Evolutionary conservation across 2,329 filamentous ascomycete genomes (phyloP), one percentile per base, ranked within the genome.

Genomic region (Penicillium sp.): DNA sequence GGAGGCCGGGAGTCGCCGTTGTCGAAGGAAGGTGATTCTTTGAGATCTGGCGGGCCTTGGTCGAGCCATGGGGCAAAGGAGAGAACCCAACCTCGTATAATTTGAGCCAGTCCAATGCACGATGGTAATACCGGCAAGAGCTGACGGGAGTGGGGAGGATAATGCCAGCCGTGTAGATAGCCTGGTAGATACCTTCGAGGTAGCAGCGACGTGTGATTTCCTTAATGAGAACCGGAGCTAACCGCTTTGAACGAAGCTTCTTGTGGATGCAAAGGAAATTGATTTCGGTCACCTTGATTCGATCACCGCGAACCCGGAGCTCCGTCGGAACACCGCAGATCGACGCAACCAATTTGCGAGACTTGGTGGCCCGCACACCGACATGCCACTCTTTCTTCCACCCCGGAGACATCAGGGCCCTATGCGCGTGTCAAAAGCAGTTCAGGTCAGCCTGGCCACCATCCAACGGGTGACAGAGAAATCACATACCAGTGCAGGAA

Each of bases 181-280:
- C 93, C 71, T 98, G 93, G 79, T 86, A 97, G 56, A 94, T 85
- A 48, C 85, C 87, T 55, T 86, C 78, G 41, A 90, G 73, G 70
- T 97, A 94, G 76, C 89, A 95, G 54, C 90, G 81, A 41, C 93
- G 85, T 4, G 93, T 98, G 60, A 98, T 89, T 68, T 98, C 93
- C 71, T 96, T 96, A 76, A 98, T 98, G 45, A 98, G 81, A 2
- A 97, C 86, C 0, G 93, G 93, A 0, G 93, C 84, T 38, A 98
- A 82, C 46, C 93, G 85, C 76, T 97, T 96, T 49, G 87, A 83
- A 43, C 93, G 88, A 29, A 98, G 82, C 73, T 97, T 97, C 78
- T 97, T 97, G 78, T 98, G 93, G 47, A 98, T 85, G 64, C 90
- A 95, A 57, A 98, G 84, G 73, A 97, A 98, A 76, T 98, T 98